phyloP scores from a whole-genome alignment of 176 grass and related monocot species.

The Ensete glaucum region DNA sequence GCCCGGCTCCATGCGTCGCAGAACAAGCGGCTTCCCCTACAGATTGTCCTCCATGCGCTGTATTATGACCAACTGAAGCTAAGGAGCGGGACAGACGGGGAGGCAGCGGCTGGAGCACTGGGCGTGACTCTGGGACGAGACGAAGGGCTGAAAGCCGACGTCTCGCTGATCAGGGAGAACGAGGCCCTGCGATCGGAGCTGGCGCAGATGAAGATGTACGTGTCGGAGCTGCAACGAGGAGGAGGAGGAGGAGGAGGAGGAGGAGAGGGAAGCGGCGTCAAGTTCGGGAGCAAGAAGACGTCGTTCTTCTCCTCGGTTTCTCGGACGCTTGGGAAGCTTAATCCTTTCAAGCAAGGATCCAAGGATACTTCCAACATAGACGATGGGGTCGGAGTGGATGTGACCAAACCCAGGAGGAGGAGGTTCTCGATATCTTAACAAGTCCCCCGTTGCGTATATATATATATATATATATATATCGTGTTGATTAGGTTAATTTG shows the following conservation, averaged over 20 bases:
- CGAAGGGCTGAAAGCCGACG: constrained; percentile 30
- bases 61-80: constrained; percentile 85
- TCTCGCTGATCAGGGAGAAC: constrained; percentile 61
- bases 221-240: constrained; percentile 35
- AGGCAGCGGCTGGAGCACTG: constrained; percentile 17
- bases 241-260: constrained; percentile 6
- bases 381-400: not conserved
- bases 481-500: too few relatives aligned
- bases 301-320: constrained; percentile 62
- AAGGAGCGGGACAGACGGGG: constrained; percentile 19
- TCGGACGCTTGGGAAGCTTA: constrained; percentile 55
- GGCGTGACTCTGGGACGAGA: not conserved
- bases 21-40: constrained; percentile 74
- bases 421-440: constrained; percentile 55
- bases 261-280: constrained; percentile 5
- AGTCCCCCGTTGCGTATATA: too few relatives aligned
- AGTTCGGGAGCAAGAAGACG: constrained; percentile 24
- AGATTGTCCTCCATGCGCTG: constrained; percentile 55
- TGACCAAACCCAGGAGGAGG: constrained; percentile 52
- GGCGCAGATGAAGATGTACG: constrained; percentile 39
- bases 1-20: constrained; percentile 65
- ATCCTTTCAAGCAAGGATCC: constrained; percentile 64
- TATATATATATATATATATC: too few relatives aligned
- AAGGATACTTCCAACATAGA: constrained; percentile 49
- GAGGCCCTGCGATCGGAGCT: constrained; percentile 51